Conservation (phyloP, 2,329 filamentous ascomycete species). For the Ophiocordyceps camponoti-floridani region DNA sequence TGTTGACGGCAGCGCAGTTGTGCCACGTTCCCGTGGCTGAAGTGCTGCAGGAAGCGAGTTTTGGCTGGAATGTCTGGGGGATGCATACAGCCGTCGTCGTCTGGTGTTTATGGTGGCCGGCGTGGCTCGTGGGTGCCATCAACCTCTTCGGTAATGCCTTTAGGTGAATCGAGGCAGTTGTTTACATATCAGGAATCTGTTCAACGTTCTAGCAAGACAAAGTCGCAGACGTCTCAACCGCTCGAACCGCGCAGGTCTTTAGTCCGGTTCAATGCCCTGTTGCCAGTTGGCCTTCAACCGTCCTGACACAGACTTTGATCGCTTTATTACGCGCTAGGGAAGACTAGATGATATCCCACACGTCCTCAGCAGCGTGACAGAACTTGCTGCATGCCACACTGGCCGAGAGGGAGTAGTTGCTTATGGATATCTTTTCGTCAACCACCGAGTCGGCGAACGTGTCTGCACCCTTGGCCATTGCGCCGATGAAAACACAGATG, state of each 20-base stretch:
- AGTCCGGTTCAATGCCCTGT: too few species aligned
- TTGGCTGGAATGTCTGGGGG: constrained; percentile 79
- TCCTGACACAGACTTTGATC: too few species aligned
- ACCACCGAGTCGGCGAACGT: constrained; percentile 90
- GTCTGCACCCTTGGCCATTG: constrained; percentile 94
- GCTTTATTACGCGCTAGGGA: background rate
- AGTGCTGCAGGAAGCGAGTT: constrained; percentile 55
- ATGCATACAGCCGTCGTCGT: constrained; percentile 78
- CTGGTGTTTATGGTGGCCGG: constrained; percentile 95
- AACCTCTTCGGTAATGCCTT: constrained; percentile 25
- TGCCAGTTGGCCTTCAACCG: too few species aligned
- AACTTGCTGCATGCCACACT: constrained; percentile 99
- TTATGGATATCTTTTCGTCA: constrained; percentile 95
- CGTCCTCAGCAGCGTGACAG: constrained; percentile 93
- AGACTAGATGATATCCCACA: constrained; percentile 74
- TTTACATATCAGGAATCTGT: background rate
- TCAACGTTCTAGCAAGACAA: background rate
- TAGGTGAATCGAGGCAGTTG: background rate
- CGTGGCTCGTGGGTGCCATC: constrained; percentile 55
- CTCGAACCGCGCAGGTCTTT: too few species aligned
- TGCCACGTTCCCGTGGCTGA: constrained; percentile 26
- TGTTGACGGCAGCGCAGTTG: constrained; percentile 25
- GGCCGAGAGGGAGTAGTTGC: constrained; percentile 91
- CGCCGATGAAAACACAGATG: constrained; percentile 93
- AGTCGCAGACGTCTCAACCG: background rate